Percentiles rank a stretch among this genome's conserved stretches.
Evolutionary conservation across 2,329 filamentous ascomycete genomes (phyloP).

Genomic region (Saccharata proteae): DNA sequence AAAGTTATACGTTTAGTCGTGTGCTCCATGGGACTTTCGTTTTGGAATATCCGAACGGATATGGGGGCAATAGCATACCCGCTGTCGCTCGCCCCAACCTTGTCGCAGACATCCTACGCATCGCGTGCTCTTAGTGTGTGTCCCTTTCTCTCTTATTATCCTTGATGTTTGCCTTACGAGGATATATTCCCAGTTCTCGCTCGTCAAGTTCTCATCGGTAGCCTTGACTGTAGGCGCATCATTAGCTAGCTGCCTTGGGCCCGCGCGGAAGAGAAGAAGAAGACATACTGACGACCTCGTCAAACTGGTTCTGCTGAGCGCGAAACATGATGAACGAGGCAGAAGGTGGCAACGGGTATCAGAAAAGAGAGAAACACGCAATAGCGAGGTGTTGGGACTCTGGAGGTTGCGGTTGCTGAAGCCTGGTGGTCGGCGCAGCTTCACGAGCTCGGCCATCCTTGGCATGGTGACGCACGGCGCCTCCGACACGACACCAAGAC

Average conservation of each 20-base stretch:
- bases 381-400: neutral
- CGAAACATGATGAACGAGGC: slow-evolving; percentile 29
- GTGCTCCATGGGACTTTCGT: neutral
- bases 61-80: slow-evolving; percentile 19
- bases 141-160: too few relatives aligned
- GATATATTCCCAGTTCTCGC: slow-evolving; percentile 60
- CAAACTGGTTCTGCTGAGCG: slow-evolving; percentile 53
- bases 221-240: slow-evolving; percentile 50
- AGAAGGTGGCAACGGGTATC: slow-evolving; percentile 3
- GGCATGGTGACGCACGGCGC: too few relatives aligned
- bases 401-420: neutral
- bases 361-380: slow-evolving; percentile 1
- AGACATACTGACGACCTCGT: slow-evolving; percentile 54
- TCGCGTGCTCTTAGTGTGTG: too few relatives aligned
- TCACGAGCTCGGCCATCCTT: too few relatives aligned
- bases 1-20: slow-evolving; percentile 2
- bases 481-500: too few relatives aligned
- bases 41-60: too few relatives aligned
- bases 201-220: slow-evolving; percentile 97
- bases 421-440: too few relatives aligned
- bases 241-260: slow-evolving; percentile 10
- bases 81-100: slow-evolving; percentile 39
- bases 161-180: slow-evolving; percentile 38
- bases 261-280: neutral
- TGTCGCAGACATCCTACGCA: slow-evolving; percentile 48